These are phyloP conservation scores for Aureobasidium lini DNA, from an alignment of 2,329 filamentous ascomycete genomes.

Conservation along the genomic window DNA sequence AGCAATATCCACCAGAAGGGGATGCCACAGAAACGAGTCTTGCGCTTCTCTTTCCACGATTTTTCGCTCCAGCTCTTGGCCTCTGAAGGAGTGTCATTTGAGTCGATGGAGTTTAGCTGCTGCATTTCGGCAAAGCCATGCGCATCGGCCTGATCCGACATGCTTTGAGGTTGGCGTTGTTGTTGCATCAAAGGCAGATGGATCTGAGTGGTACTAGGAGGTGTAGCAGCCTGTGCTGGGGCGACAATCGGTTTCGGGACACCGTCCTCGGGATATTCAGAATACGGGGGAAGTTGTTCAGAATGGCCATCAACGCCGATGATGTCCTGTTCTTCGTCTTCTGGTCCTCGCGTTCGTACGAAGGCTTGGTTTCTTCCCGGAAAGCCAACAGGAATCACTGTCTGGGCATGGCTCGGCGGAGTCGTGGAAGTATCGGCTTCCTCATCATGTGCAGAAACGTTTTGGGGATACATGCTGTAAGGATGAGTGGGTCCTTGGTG, in stretches of 20 bases:
- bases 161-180: slow-evolving; percentile 23
- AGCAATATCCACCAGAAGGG: slow-evolving; percentile 29
- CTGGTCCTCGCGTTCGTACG: slow-evolving; percentile 64
- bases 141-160: slow-evolving; percentile 22
- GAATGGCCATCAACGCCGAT: slow-evolving; percentile 83
- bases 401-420: slow-evolving; percentile 31
- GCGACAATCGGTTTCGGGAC: slow-evolving; percentile 19
- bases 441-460: slow-evolving; percentile 51
- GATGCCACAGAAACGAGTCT: slow-evolving; percentile 28
- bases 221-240: slow-evolving; percentile 12
- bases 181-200: slow-evolving; percentile 29
- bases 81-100: neutral
- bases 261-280: slow-evolving; percentile 75
- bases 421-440: slow-evolving; percentile 36
- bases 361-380: slow-evolving; percentile 57
- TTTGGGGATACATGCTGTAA: slow-evolving; percentile 81
- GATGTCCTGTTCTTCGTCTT: slow-evolving; percentile 81
- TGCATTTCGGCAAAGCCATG: slow-evolving; percentile 8
- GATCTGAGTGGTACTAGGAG: slow-evolving; percentile 17
- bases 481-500: slow-evolving; percentile 66
- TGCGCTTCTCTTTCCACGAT: slow-evolving; percentile 32
- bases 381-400: slow-evolving; percentile 64
- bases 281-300: slow-evolving; percentile 87
- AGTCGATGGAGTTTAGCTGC: slow-evolving; percentile 16
- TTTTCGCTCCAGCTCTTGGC: slow-evolving; percentile 30